Base-by-base conservation (phyloP, 768 basidiomycete species). In the Austroboletus eburneus region DNA sequence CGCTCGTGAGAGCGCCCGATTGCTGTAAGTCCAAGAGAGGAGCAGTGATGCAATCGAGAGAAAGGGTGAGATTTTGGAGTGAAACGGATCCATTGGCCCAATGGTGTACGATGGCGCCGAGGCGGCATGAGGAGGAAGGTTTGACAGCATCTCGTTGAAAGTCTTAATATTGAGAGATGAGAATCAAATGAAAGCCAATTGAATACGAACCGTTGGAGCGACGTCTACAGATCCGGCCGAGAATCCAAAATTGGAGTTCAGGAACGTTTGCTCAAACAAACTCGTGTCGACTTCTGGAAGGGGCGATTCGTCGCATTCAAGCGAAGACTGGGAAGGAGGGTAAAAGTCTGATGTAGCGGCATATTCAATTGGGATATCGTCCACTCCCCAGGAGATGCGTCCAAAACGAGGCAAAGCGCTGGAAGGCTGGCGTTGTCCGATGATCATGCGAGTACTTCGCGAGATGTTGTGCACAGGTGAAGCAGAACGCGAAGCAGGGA, bases 371-470 rank as follows among this genome's bases (percentile, higher is more conserved):
- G 69, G 68, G 10, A 55, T 41, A n/a, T 62, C 45, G 12, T 54
- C 43, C 2, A 56, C 61, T 6, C 66, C 60, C 57, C 57, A 62
- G 1, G 55, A 63, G n/a, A 54, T 56, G 4, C 55, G 53, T 3
- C 62, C 60, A 6, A 62, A 54, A 13, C 65, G 55, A 5, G 76
- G 76, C 37, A 69, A 65, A 3, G 72, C 75, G 42, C 75, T 77
- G 0, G 77, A 80, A 0, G 78, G 70, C 4, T 78, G 72, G 20
- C 78, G 72, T 32, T 72, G 69, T 3, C 74, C 75, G 16, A 75
- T 59, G 48, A 69, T 50, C 49, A 63, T 57, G 9, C 76, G 69
- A 17, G 69, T 68, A 5, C 60, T 67, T 3, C 72, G 73, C 1
- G 77, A 72, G 45, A 78, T 74, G 54, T 72, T 65, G 46, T 61